phyloP scores from a whole-genome alignment of 1,139 yeast species.

The Kluyveromyces marxianus region DNA sequence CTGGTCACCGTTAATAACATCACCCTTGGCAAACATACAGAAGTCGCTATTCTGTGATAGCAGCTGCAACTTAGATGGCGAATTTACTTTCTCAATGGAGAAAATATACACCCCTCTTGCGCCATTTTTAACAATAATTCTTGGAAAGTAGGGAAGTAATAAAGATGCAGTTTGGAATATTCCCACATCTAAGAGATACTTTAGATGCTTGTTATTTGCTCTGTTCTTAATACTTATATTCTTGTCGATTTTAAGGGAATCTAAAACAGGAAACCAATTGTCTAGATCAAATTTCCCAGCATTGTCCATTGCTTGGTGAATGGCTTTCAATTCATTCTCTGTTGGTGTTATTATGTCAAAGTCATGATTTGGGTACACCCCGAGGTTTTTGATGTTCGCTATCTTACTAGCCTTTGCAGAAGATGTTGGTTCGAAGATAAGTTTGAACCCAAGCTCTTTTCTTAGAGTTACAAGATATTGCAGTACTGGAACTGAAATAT shows the following conservation, averaged over 20 bases:
- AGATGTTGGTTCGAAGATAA: slow-evolving; percentile 75
- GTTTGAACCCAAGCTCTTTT: slow-evolving; percentile 21
- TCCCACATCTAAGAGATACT: slow-evolving; percentile 39
- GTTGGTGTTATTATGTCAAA: slow-evolving; percentile 56
- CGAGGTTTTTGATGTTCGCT: slow-evolving; percentile 14
- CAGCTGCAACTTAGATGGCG: background rate
- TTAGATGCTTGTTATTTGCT: slow-evolving; percentile 24
- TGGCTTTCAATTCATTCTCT: slow-evolving; percentile 46
- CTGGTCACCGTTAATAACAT: slow-evolving; percentile 13
- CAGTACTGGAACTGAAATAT: slow-evolving; percentile 43
- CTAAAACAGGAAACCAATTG: slow-evolving; percentile 69
- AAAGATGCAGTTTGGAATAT: slow-evolving; percentile 62
- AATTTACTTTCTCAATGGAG: slow-evolving; percentile 7
- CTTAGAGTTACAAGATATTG: slow-evolving; percentile 33
- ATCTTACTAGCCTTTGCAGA: slow-evolving; percentile 42
- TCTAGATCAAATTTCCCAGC: slow-evolving; percentile 53
- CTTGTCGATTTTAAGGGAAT: slow-evolving; percentile 39
- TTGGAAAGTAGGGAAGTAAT: slow-evolving; percentile 66
- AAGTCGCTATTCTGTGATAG: slow-evolving; percentile 4
- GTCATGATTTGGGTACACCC: slow-evolving; percentile 32
- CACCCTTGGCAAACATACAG: slow-evolving; percentile 5
- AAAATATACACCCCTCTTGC: slow-evolving; percentile 52
- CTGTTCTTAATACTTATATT: slow-evolving; percentile 20
- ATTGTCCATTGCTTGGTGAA: slow-evolving; percentile 43
- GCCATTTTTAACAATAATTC: slow-evolving; percentile 61